These are phyloP conservation scores for Cordyceps cicadae DNA, from an alignment of 2,329 filamentous ascomycete genomes.

Conservation along the genomic window DNA sequence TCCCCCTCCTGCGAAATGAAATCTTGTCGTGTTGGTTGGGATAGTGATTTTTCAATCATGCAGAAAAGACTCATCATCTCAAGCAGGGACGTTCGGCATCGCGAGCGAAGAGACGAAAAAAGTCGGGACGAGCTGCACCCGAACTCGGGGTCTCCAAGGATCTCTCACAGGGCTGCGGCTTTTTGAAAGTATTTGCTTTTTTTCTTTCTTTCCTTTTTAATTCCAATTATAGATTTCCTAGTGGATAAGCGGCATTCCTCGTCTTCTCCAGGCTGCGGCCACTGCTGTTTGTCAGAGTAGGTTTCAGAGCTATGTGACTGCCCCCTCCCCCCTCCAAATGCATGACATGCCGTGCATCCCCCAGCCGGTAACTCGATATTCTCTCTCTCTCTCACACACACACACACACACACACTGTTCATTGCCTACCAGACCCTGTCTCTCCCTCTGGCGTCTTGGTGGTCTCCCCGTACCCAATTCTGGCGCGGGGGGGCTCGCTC, in stretches of 20 bases:
- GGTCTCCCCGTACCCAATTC: neutral
- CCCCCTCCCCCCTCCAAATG: neutral
- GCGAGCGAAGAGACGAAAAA: too few species aligned
- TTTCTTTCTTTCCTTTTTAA: too few species aligned
- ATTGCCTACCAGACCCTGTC: neutral
- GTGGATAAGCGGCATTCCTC: neutral
- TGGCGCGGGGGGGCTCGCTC: neutral
- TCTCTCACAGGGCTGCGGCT: neutral
- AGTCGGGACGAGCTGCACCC: neutral
- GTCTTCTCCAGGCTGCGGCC: neutral
- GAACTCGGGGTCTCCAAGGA: neutral
- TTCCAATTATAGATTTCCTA: neutral
- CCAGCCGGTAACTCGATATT: neutral
- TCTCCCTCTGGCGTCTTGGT: neutral
- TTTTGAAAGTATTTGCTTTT: too few species aligned
- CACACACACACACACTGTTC: neutral
- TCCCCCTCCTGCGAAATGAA: too few species aligned
- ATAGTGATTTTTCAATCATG: too few species aligned
- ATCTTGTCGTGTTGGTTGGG: too few species aligned
- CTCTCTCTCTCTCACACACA: too few species aligned
- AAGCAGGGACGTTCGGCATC: too few species aligned
- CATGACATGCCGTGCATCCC: neutral
- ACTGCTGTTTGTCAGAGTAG: neutral
- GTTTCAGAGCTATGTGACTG: neutral
- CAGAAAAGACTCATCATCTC: too few species aligned